A percentile compares a stretch with the other conserved stretches of the same genome.
Conservation (phyloP, 2,329 filamentous ascomycete species). For the Pseudofabraea citricarpa region DNA sequence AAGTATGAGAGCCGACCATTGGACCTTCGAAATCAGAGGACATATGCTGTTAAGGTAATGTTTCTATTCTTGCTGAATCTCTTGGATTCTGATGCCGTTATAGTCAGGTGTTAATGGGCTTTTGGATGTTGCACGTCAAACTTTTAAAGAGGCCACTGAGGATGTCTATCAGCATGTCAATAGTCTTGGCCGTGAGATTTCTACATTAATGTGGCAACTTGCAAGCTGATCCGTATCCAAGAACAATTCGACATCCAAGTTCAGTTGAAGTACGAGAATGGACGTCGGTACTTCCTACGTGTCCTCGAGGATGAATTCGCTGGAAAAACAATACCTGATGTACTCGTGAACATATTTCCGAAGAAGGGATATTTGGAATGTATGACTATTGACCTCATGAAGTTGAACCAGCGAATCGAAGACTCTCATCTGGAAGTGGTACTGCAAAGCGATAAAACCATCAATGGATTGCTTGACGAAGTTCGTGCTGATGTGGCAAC, state of each 20-base stretch:
- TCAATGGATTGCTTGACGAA: conserved; percentile 67
- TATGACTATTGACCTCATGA: conserved; percentile 78
- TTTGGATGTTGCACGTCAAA: conserved; percentile 81
- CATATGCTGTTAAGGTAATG: conserved; percentile 75
- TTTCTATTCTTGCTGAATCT: neutral
- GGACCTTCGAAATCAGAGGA: conserved; percentile 83
- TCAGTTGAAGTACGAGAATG: conserved; percentile 70
- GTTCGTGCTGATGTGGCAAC: conserved; percentile 66
- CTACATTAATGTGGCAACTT: neutral
- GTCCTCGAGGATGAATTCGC: conserved; percentile 60
- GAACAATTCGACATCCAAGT: conserved; percentile 48
- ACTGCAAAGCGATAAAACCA: conserved; percentile 71
- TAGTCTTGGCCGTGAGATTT: conserved; percentile 54
- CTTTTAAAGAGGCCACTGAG: conserved; percentile 82
- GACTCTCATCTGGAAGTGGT: conserved; percentile 83
- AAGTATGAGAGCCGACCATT: conserved; percentile 73
- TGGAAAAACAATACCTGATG: conserved; percentile 51
- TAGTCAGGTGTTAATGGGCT: conserved; percentile 77
- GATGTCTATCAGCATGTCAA: conserved; percentile 70
- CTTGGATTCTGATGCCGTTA: conserved; percentile 14
- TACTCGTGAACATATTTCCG: conserved; percentile 72
- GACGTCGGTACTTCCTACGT: conserved; percentile 75
- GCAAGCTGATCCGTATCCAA: conserved; percentile 9
- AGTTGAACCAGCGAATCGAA: conserved; percentile 71
- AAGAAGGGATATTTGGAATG: conserved; percentile 79